These are phyloP conservation scores for Camellia oleifera DNA, from an alignment of 179 eudicot species.

Conservation along the genomic window DNA sequence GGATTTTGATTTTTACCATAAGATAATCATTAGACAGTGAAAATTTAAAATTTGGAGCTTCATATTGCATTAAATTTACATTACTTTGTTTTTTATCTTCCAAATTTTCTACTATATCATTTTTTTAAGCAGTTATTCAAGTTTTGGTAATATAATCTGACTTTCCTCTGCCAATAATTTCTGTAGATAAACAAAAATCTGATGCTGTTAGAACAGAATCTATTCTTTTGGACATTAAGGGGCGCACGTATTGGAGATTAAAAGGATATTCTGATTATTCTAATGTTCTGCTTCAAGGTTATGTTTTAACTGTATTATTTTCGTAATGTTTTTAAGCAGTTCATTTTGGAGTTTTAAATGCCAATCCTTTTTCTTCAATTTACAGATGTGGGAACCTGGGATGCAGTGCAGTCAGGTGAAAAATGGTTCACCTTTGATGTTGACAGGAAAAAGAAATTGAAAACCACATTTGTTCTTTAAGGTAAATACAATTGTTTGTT, in stretches of 20 bases:
- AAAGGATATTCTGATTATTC: constrained; percentile 36
- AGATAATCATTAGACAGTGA: too few relatives aligned
- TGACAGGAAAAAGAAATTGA: constrained; percentile 47
- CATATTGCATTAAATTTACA: too few relatives aligned
- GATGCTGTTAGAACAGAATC: constrained; percentile 69
- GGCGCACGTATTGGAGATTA: constrained; percentile 64
- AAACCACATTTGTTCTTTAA: constrained; percentile 29
- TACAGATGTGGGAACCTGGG: constrained; percentile 49
- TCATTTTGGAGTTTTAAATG: neutral
- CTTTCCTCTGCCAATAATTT: neutral
- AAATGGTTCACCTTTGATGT: constrained; percentile 57
- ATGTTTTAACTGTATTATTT: neutral
- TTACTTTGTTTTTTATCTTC: neutral
- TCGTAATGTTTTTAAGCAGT: neutral
- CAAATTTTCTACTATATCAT: neutral
- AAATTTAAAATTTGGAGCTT: too few relatives aligned
- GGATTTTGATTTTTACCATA: too few relatives aligned
- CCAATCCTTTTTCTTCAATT: neutral
- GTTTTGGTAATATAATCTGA: neutral
- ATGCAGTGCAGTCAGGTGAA: constrained; percentile 35
- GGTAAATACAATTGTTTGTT: constrained; percentile 33
- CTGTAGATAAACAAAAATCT: constrained; percentile 42
- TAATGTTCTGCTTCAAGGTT: constrained; percentile 60
- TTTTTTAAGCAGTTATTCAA: neutral
- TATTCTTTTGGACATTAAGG: constrained; percentile 35